These are phyloP conservation scores for Peltaster fructicola DNA, from an alignment of 2,329 filamentous ascomycete species.

Conservation along the genomic window DNA sequence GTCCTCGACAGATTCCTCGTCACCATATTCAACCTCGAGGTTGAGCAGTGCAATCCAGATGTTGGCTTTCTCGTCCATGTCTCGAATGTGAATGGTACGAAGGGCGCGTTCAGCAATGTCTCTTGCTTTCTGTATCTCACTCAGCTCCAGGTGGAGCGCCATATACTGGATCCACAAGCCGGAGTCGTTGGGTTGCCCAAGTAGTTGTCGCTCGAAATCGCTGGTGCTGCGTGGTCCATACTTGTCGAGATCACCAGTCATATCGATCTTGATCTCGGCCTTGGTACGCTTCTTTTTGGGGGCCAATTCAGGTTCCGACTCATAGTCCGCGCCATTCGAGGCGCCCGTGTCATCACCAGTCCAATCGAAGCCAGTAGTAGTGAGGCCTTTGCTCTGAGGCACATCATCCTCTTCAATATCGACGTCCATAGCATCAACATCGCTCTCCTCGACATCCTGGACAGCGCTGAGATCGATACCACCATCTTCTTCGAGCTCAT, in stretches of 20 bases:
- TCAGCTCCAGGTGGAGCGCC: conserved; percentile 91
- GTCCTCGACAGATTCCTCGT: conserved; percentile 62
- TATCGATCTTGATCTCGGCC: conserved; percentile 65
- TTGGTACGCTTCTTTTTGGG: conserved; percentile 53
- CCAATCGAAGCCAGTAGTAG: conserved; percentile 75
- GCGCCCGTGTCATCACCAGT: conserved; percentile 44
- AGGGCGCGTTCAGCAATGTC: conserved; percentile 82
- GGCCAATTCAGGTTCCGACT: conserved; percentile 30
- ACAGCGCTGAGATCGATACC: conserved; percentile 27
- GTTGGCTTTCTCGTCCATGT: conserved; percentile 84
- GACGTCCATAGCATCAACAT: conserved; percentile 33
- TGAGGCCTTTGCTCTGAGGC: conserved; percentile 34
- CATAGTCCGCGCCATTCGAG: conserved; percentile 37
- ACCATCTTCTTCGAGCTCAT: conserved; percentile 14
- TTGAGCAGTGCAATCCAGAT: conserved; percentile 92
- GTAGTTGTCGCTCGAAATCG: conserved; percentile 83
- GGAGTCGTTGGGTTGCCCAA: conserved; percentile 87
- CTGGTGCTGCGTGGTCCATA: conserved; percentile 76
- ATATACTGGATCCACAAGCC: conserved; percentile 92
- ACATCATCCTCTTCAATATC: conserved; percentile 23
- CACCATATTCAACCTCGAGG: conserved; percentile 69
- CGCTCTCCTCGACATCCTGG: conserved; percentile 26
- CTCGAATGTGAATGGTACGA: conserved; percentile 75
- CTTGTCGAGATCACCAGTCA: conserved; percentile 77
- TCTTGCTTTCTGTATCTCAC: conserved; percentile 73